Conservation (phyloP, 306 rosid species). For the Ormosia semicastrata region DNA sequence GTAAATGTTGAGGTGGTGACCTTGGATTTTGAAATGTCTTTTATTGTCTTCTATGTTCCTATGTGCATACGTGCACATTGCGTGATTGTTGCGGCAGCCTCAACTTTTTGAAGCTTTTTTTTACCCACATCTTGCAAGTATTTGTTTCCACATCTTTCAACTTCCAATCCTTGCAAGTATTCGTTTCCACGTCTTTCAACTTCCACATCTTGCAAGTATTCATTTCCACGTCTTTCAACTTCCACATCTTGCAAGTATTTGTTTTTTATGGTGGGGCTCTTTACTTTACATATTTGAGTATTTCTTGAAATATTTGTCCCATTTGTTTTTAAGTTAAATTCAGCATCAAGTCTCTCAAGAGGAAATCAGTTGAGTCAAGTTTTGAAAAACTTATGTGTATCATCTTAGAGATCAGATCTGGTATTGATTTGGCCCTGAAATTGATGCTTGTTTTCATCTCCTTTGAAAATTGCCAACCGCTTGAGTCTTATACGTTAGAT, state of each 20-base stretch:
- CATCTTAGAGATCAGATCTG: background rate
- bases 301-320: background rate
- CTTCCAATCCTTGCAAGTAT: too few species aligned
- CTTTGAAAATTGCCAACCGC: background rate
- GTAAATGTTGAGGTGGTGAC: constrained; percentile 36
- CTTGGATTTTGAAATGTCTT: constrained; percentile 16
- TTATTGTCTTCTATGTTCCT: constrained; percentile 8
- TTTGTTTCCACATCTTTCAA: too few species aligned
- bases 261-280: background rate
- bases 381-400: background rate
- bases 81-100: constrained; percentile 10
- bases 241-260: background rate
- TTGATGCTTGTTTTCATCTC: background rate
- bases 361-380: background rate
- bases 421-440: background rate
- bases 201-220: background rate
- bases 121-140: background rate
- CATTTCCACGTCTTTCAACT: background rate
- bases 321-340: background rate
- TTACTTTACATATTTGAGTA: background rate
- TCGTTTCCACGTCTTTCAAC: background rate
- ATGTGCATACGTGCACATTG: constrained; percentile 27
- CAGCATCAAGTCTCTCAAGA: background rate
- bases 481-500: background rate
- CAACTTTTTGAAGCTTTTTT: background rate